A percentile compares a stretch with the other conserved stretches of the same genome.
These are phyloP conservation scores for Aspergillus puulaauensis DNA, from an alignment of 2,329 filamentous ascomycete genomes.

Conservation along the genomic window DNA sequence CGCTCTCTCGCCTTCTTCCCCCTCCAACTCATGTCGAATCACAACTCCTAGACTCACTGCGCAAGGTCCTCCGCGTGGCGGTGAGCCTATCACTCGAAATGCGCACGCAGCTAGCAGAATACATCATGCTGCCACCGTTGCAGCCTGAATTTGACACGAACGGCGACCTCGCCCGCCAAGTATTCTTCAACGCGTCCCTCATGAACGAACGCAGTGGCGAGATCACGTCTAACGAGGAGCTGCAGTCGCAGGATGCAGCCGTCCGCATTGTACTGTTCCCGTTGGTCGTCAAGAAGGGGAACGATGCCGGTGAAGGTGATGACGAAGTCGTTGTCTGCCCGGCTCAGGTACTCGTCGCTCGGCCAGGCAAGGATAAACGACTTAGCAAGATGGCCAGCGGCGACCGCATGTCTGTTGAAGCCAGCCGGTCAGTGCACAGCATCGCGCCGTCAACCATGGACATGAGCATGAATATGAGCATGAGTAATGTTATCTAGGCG, in stretches of 20 bases:
- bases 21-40: constrained; percentile 77
- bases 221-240: constrained; percentile 70
- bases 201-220: constrained; percentile 91
- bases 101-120: constrained; percentile 94
- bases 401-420: constrained; percentile 45
- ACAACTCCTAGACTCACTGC: constrained; percentile 80
- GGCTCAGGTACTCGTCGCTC: constrained; percentile 83
- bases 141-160: constrained; percentile 94
- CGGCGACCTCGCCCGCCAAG: constrained; percentile 82
- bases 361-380: constrained; percentile 46
- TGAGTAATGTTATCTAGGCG: constrained; percentile 46
- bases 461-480: constrained; percentile 40
- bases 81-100: constrained; percentile 93
- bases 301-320: constrained; percentile 81
- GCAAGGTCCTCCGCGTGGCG: constrained; percentile 82
- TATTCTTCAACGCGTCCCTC: constrained; percentile 85
- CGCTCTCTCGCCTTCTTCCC: constrained; percentile 78
- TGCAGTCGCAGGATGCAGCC: constrained; percentile 72
- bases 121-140: constrained; percentile 95
- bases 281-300: constrained; percentile 91
- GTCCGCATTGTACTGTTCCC: constrained; percentile 95
- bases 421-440: constrained; percentile 41
- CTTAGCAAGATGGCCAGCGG: constrained; percentile 40
- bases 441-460: constrained; percentile 37
- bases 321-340: constrained; percentile 95